Conservation (phyloP, 2,329 filamentous ascomycete genomes). For the Lasiodiplodia sp. region DNA sequence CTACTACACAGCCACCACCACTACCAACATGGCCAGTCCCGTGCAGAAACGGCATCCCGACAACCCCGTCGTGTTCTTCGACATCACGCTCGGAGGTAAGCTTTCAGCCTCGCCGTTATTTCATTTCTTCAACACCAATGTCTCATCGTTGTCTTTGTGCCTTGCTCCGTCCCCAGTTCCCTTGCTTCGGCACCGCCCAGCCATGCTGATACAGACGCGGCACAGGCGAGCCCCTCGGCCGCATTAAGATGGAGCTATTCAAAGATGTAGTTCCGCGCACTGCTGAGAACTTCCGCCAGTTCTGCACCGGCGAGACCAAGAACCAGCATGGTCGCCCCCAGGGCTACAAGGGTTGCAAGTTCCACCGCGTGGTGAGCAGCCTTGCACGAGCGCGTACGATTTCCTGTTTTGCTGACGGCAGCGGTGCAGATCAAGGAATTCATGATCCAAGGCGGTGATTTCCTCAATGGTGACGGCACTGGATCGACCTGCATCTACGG, state of each 20-base stretch:
- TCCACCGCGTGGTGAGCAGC: constrained; percentile 84
- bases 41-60: constrained; percentile 30
- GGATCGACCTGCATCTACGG: constrained; percentile 90
- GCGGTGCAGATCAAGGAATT: constrained; percentile 81
- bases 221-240: constrained; percentile 81
- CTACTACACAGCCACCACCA: constrained; percentile 24
- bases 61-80: constrained; percentile 72
- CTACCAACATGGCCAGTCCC: constrained; percentile 17
- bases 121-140: constrained; percentile 4
- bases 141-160: constrained; percentile 8
- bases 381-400: constrained; percentile 3
- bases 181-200: not conserved
- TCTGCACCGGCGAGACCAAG: constrained; percentile 93
- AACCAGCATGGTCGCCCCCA: constrained; percentile 78
- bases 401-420: constrained; percentile 24
- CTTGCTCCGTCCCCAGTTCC: constrained; percentile 17
- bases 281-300: constrained; percentile 95
- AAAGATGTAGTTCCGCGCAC: constrained; percentile 83
- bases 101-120: constrained; percentile 30
- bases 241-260: constrained; percentile 91
- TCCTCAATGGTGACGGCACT: constrained; percentile 90
- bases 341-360: constrained; percentile 94
- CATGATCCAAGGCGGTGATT: constrained; percentile 98
- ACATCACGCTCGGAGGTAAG: constrained; percentile 79
- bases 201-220: constrained; percentile 19